Evolutionary conservation across 208 protist genomes (phyloP), one percentile per base, ranked within the genome.

Genomic region (Phytomonas sp.): DNA sequence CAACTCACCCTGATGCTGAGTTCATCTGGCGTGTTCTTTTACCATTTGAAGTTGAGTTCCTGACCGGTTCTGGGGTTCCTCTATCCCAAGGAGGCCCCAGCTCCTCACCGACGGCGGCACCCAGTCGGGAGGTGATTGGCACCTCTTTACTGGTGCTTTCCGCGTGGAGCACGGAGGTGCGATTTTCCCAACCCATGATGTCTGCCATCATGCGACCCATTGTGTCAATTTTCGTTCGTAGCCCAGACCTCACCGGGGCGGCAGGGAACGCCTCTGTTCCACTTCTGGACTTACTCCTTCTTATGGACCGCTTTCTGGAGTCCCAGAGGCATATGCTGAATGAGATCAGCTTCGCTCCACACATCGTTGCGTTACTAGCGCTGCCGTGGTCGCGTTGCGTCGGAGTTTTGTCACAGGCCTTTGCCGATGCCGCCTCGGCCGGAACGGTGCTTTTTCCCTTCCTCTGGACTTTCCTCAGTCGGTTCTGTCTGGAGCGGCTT

Each of bases 21-120:
- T 65, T 85, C 32, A 63, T 87, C 10, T 95, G 83, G 84, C 87
- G 90, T 59, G 79, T 82, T 30, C 72, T 93, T 52, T 69, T 95
- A 26, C 90, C 90, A 8, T 86, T 87, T 70, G 73, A 93, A 23
- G 61, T 93, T 37, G 87, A 95, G 68, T 88, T 89, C 37, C 64
- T 32, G 36, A 30, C 60, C 66, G 19, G 49, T 52, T 26, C 40
- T 33, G 36, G 65, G 30, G 11, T 12, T 56, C 56, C 6, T 10
- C 2, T n/a, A 16, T 49, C 6, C 59, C 63, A 31, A 37, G 26
- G 52, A 73, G 23, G 74, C 45, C 64, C 12, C 60, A 73, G 67
- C 71, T 72, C 42, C 69, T 65, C 65, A 40, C 66, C 66, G 62
- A 67, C 49, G 49, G 37, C 42, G 19, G 11, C 30, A 16, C 30